Conservation (phyloP, 352 stramenopile species). For the Saprolegnia parasitica region DNA sequence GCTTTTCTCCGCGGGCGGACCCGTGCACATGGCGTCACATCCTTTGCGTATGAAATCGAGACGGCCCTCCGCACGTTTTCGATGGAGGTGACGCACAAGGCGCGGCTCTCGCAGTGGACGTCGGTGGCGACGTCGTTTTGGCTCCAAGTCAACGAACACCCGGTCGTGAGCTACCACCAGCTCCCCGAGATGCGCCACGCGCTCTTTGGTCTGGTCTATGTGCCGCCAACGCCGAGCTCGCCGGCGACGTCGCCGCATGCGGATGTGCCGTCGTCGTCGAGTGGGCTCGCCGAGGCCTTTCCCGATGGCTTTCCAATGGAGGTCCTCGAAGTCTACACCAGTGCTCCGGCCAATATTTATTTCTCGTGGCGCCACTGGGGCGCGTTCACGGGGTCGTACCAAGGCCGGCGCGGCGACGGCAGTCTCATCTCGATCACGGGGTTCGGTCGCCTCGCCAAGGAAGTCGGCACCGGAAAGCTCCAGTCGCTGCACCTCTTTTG, state of each 20-base stretch:
- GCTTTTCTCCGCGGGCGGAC: slow-evolving; percentile 58
- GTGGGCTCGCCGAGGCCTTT: slow-evolving; percentile 44
- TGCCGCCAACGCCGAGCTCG: slow-evolving; percentile 36
- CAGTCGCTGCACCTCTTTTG: slow-evolving; percentile 23
- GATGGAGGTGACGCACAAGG: slow-evolving; percentile 75
- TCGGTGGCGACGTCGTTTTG: slow-evolving; percentile 56
- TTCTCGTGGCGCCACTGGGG: slow-evolving; percentile 81
- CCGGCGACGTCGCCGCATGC: slow-evolving; percentile 45
- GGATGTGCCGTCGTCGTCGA: too few species aligned
- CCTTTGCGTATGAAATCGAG: slow-evolving; percentile 67
- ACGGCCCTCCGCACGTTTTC: slow-evolving; percentile 71
- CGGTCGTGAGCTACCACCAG: slow-evolving; percentile 36
- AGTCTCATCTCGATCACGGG: slow-evolving; percentile 55
- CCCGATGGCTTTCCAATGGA: slow-evolving; percentile 75
- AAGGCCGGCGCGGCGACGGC: slow-evolving; percentile 56
- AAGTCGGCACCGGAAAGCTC: slow-evolving; percentile 29
- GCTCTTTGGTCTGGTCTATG: slow-evolving; percentile 62
- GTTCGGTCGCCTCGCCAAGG: slow-evolving; percentile 65
- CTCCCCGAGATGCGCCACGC: slow-evolving; percentile 48
- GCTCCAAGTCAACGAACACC: slow-evolving; percentile 67
- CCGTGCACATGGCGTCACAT: slow-evolving; percentile 50
- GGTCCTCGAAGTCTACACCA: slow-evolving; percentile 71
- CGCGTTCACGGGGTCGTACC: slow-evolving; percentile 58
- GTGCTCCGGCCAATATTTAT: slow-evolving; percentile 58
- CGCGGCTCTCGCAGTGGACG: slow-evolving; percentile 49